Percentiles rank a stretch among this genome's conserved stretches.
Conservation (phyloP, 805 yeast species). For the Saccharomycodes ludwigii region DNA sequence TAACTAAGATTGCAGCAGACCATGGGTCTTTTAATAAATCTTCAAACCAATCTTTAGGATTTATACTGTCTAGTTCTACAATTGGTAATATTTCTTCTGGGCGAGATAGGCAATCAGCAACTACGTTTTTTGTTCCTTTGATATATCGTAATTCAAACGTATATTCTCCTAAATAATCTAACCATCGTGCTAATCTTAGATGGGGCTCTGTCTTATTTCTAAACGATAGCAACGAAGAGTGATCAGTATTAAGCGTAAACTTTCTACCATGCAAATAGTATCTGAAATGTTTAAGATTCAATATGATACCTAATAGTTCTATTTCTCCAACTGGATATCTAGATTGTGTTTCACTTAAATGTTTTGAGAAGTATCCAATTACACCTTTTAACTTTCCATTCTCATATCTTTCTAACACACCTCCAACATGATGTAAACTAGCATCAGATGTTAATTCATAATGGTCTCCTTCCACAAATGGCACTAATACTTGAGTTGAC, state of each 20-base stretch:
- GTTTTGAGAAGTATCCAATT: constrained; percentile 8
- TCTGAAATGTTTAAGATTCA: constrained; percentile 7
- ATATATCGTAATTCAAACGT: constrained; percentile 8
- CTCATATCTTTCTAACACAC: constrained; percentile 8
- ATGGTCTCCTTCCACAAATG: neutral
- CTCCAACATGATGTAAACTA: constrained; percentile 7
- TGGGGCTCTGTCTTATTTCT: constrained; percentile 7
- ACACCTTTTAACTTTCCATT: constrained; percentile 6
- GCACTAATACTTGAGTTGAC: constrained; percentile 2
- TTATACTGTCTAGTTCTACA: no score
- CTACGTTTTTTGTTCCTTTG: constrained; percentile 6
- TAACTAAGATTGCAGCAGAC: constrained; percentile 3
- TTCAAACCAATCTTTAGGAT: constrained; percentile 3
- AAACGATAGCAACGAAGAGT: constrained; percentile 4
- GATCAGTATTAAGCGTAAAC: constrained; percentile 7
- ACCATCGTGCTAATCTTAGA: constrained; percentile 4
- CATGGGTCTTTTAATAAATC: constrained; percentile 2
- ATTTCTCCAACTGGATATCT: constrained; percentile 9
- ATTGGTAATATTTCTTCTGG: neutral
- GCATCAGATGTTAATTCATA: constrained; percentile 10
- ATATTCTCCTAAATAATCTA: constrained; percentile 6
- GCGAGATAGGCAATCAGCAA: constrained; percentile 10
- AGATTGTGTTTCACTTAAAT: constrained; percentile 5
- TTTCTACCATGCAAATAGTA: constrained; percentile 7
- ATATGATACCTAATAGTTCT: constrained; percentile 7